Evolutionary conservation across 139 green algal genomes (phyloP), one percentile per base, ranked within the genome.

Genomic region (Tetratostichococcus sp.): DNA sequence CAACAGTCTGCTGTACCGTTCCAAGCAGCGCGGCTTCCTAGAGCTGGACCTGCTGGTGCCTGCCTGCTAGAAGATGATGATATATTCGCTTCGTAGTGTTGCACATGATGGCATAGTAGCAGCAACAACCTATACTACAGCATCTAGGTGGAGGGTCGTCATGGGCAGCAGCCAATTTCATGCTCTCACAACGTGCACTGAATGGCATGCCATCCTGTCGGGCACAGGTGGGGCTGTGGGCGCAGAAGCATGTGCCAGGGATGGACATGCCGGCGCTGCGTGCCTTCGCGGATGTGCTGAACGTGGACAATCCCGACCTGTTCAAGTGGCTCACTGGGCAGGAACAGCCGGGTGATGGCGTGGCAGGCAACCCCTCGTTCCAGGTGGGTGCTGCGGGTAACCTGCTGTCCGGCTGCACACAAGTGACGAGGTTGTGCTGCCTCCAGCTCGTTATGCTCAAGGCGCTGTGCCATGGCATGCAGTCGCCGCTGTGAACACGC

Each of bases 301-400:
- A 92, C 35, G 81, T 89, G 82, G 91, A 96, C 35, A 96, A 96
- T 77, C 91, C 91, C 6, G 90, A 96, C 65, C 79, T 96, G 21
- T 94, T 91, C 83, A 94, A 93, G 77, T 96, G 87, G 86, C 78
- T 96, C 0, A 96, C 91, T 1, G 85, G 84, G 1, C 91, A 93
- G 65, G 57, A 82, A 42, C 42, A 80, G 14, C 83, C 90, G 19
- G 32, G 65, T 14, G 73, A 85, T n/a, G 28, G 76, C 1, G 69
- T 95, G 71, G 30, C 23, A 4, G n/a, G 65, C 3, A 95, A 95
- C 73, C 17, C 39, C 17, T 80, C 86, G 0, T 92, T 89, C 74
- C 74, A 75, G 83, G 83, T 82, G 39, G 14, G 50, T 25, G 2
- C 39, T 50, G 8, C 8, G 39, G 8, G 39, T 50, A 14, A 22